Evolutionary conservation across 2,329 filamentous ascomycete genomes (phyloP).

Genomic region (Mycocentrospora acerina): DNA sequence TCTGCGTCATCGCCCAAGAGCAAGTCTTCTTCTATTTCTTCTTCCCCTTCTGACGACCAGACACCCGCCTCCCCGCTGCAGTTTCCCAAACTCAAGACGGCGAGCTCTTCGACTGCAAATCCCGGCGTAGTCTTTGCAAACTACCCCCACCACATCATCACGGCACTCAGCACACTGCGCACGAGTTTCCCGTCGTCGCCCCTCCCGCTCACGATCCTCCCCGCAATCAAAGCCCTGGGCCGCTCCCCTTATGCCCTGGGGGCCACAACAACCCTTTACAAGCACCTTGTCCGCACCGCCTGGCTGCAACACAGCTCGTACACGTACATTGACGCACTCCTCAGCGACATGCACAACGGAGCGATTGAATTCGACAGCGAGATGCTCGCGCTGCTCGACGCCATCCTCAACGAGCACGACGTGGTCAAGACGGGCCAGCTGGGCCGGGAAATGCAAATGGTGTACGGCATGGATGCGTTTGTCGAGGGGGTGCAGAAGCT

Average conservation of each 20-base stretch:
- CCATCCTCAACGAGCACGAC: conserved; percentile 32
- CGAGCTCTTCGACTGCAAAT: conserved; percentile 20
- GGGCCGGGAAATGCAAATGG: conserved; percentile 28
- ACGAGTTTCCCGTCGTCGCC: conserved; percentile 62
- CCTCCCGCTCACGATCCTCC: conserved; percentile 62
- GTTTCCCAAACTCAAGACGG: not conserved
- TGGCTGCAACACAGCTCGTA: conserved; percentile 65
- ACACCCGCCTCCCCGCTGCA: not conserved
- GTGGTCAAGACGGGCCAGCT: conserved; percentile 23
- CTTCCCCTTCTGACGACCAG: not conserved
- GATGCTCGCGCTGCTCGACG: conserved; percentile 46
- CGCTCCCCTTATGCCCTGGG: conserved; percentile 71
- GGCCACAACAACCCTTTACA: conserved; percentile 69
- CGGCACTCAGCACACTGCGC: conserved; percentile 60
- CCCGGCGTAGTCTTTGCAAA: conserved; percentile 64
- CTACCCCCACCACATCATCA: conserved; percentile 63
- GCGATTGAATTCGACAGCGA: conserved; percentile 60
- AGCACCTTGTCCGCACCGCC: conserved; percentile 62
- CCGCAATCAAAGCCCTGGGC: conserved; percentile 67
- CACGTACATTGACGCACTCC: conserved; percentile 54
- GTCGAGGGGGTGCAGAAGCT: conserved; percentile 33
- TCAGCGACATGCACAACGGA: conserved; percentile 66
- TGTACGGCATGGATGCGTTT: conserved; percentile 42
- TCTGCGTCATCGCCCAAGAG: not conserved
- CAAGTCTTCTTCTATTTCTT: not conserved